Base-by-base conservation (phyloP, 1,284 basidiomycete genomes). In the Sporisorium exsertum region DNA sequence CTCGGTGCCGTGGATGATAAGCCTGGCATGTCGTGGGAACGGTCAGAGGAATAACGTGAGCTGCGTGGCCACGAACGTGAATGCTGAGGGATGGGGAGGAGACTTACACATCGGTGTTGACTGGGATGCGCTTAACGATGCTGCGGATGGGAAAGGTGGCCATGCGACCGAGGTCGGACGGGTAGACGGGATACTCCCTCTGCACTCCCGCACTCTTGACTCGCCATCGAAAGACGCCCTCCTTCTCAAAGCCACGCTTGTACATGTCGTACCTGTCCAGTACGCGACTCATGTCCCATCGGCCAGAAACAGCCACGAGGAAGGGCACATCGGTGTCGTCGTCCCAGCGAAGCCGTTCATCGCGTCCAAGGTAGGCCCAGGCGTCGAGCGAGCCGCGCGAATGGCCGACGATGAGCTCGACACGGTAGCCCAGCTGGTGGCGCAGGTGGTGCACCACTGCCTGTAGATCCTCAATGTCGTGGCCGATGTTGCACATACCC, bases 381-480 rank as follows among this genome's bases (percentile, higher is more conserved):
- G 40, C 59, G 35, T 40, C 59, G 20, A 54, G 29, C 7, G 49
- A 46, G 13, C 59, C 59, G 43, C 58, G 33, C 22, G 58, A 60
- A 26, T 60, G 58, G n/a, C 51, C 59, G 18, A 54, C 32, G n/a
- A 62, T 16, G 15, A 54, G 26, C 18, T 52, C 47, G n/a, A 46
- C 18, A 3, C 49, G 33, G 27, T 55, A 57, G 18, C 45, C 54
- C n/a, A 52, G 42, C 8, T 35, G 32, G 49, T 50, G 27, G n/a
- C 57, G 50, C 20, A 67, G 13, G 42, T 55, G 43, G 15, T 50
- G 22, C 26, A 67, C 40, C n/a, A 60, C 58, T 18, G 51, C 43
- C 20, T 58, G 37, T 10, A 67, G 33, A 32, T 67, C 64, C 29
- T 61, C 37, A 20, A 67, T 32, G 32, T 67, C 64, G 8, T 67